Evolutionary conservation across 495 filamentous ascomycete genomes (phyloP), one percentile per base, ranked within the genome.

Genomic region (Lentithecium fluviatile): DNA sequence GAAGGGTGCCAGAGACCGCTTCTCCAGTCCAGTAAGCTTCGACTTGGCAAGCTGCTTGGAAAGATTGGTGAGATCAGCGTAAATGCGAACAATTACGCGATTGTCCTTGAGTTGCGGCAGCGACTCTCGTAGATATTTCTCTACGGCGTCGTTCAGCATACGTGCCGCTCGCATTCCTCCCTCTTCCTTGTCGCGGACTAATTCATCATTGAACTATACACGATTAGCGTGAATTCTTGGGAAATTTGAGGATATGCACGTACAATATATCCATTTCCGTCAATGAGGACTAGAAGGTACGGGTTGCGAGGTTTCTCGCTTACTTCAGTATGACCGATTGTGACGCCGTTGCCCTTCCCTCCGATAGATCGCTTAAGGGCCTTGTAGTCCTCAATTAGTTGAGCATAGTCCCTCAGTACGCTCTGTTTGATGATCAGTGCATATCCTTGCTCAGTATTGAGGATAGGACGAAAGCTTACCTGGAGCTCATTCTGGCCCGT

Each of bases 41-140:
- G 72, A 62, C n/a, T 77, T 78, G 52, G 77, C 74, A 24, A 85
- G 69, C 1, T 67, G 66, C 49, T 78, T 79, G 1, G 82, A 83
- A 37, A 85, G 60, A 0, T 77, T 78, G 0, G 78, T 74, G 37
- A 86, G 67, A 58, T 86, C 85, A 21, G 83, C 79, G 56, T 84
- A 84, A 19, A 86, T 71, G 10, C 82, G 82, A 24, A 85, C 82
- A 75, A 86, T 82, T 46, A 87, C 74, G 21, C 81, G 77, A 60
- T 79, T 82, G 34, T 80, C 65, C 3, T 47, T 21, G 8, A 49
- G n/a, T 1, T 36, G 25, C 2, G 45, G 52, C 13, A 61, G 17
- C 11, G 58, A 42, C 1, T 82, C 80, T 2, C 76, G 76, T 52
- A 84, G 72, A 58, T 75, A 79, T 6, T 76, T 73, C 56, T 74